Conservation (phyloP, 441 rosid genomes). For the Manihot esculenta region DNA sequence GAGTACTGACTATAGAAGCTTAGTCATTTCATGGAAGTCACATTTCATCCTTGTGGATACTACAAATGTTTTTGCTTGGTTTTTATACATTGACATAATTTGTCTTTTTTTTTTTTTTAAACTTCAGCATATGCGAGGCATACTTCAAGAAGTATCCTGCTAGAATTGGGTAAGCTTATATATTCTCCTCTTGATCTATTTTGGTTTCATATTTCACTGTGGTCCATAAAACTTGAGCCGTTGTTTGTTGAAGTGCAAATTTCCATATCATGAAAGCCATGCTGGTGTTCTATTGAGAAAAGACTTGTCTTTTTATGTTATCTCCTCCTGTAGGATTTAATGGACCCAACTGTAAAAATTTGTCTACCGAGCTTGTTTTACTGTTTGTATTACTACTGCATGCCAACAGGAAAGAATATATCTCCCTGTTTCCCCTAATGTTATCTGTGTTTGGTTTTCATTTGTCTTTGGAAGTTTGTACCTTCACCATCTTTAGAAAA, state of each 20-base stretch:
- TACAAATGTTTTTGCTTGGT: not conserved
- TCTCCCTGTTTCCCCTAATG: not conserved
- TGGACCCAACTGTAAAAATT: not conserved
- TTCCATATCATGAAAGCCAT: not conserved
- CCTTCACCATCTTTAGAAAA: not conserved
- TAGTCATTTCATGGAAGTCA: not conserved
- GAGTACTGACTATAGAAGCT: not conserved
- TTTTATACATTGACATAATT: not conserved
- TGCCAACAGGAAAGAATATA: not conserved
- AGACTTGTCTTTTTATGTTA: not conserved
- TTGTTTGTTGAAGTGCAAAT: not conserved
- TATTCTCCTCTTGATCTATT: not conserved
- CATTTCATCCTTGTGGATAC: not conserved
- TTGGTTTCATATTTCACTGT: not conserved
- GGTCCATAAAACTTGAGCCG: not conserved
- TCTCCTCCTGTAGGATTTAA: not conserved
- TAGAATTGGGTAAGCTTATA: constrained; percentile 70
- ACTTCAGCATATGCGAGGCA: constrained; percentile 85
- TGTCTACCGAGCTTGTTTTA: too few species aligned
- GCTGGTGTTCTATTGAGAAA: not conserved
- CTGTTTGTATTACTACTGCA: not conserved
- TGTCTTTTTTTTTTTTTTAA: constrained; percentile 13
- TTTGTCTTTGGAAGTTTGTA: not conserved
- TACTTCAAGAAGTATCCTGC: constrained; percentile 82
- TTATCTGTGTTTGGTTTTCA: not conserved